Evolutionary conservation across 1,139 yeast species (phyloP).

Genomic region (Zygotorulaspora mrakii): DNA sequence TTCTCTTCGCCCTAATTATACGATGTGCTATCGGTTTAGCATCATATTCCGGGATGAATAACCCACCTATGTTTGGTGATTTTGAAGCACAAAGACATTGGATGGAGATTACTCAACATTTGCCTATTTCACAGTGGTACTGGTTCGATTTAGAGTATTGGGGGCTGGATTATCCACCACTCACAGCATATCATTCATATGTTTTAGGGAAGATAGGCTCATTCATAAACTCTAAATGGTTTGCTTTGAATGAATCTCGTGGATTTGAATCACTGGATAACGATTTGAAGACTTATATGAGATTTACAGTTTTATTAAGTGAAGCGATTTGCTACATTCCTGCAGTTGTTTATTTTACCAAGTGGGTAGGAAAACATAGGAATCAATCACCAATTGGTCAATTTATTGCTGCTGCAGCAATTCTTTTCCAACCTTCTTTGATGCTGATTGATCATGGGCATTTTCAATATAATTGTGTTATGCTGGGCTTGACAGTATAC

Average conservation of each 20-base stretch:
- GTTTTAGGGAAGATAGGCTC: constrained; percentile 70
- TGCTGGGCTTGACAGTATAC: constrained; percentile 80
- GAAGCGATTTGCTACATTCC: constrained; percentile 77
- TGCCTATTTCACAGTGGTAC: constrained; percentile 81
- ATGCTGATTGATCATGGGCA: constrained; percentile 94
- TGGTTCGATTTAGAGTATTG: constrained; percentile 85
- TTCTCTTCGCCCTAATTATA: constrained; percentile 69
- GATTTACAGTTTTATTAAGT: constrained; percentile 70
- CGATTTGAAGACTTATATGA: constrained; percentile 71
- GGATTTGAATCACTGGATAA: constrained; percentile 61
- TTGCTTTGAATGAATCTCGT: constrained; percentile 64
- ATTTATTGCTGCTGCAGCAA: constrained; percentile 67
- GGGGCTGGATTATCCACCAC: constrained; percentile 97
- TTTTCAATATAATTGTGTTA: constrained; percentile 89
- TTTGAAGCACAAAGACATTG: constrained; percentile 98
- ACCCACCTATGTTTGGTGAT: constrained; percentile 85
- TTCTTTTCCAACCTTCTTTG: constrained; percentile 76
- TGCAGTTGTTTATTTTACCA: constrained; percentile 65
- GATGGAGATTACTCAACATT: constrained; percentile 82
- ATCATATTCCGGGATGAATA: constrained; percentile 67
- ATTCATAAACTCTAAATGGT: constrained; percentile 66
- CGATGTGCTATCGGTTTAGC: constrained; percentile 89
- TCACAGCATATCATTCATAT: constrained; percentile 92
- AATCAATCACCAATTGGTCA: constrained; percentile 65
- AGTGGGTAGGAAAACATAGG: constrained; percentile 57